Conservation (phyloP, 2,329 filamentous ascomycete genomes). For the Paradendryphiella salina region DNA sequence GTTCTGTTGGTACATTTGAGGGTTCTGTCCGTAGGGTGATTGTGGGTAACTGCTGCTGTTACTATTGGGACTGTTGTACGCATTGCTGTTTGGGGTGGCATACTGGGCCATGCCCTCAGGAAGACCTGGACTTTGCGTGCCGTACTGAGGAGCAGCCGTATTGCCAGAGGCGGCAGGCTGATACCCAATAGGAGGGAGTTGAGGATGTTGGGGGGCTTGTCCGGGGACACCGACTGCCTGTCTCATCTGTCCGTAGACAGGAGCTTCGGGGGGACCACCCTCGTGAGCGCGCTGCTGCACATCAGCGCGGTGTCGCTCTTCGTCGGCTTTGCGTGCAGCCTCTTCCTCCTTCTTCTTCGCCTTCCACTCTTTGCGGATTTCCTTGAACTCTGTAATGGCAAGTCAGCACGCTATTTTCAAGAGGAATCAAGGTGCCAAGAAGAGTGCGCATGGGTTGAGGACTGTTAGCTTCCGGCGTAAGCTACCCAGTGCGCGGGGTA, state of each 20-base stretch:
- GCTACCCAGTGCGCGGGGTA: conserved; percentile 56
- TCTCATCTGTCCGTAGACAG: conserved; percentile 52
- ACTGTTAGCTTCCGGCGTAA: conserved; percentile 53
- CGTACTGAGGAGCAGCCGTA: conserved; percentile 51
- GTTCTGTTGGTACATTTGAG: conserved; percentile 54
- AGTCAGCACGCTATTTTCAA: conserved; percentile 45
- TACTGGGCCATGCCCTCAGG: conserved; percentile 57
- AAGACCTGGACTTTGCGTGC: conserved; percentile 50
- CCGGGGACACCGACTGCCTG: conserved; percentile 51
- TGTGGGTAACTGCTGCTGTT: conserved; percentile 55
- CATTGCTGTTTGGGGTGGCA: conserved; percentile 47
- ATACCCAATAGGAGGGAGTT: conserved; percentile 57
- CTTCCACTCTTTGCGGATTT: conserved; percentile 99
- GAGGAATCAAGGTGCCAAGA: conserved; percentile 39
- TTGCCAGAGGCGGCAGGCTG: conserved; percentile 52
- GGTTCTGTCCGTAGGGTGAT: conserved; percentile 55
- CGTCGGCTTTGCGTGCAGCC: conserved; percentile 81
- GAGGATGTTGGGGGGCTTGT: conserved; percentile 52
- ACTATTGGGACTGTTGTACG: conserved; percentile 50
- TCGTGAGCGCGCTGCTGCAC: conserved; percentile 56
- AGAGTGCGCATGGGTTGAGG: conserved; percentile 44
- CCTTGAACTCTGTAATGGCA: conserved; percentile 80
- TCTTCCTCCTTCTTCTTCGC: conserved; percentile 99
- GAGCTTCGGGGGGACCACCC: conserved; percentile 55
- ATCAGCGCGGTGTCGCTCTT: conserved; percentile 76